Evolutionary conservation across 1,284 basidiomycete species (phyloP), one percentile per base, ranked within the genome.

Genomic region (Malassezia obtusa): DNA sequence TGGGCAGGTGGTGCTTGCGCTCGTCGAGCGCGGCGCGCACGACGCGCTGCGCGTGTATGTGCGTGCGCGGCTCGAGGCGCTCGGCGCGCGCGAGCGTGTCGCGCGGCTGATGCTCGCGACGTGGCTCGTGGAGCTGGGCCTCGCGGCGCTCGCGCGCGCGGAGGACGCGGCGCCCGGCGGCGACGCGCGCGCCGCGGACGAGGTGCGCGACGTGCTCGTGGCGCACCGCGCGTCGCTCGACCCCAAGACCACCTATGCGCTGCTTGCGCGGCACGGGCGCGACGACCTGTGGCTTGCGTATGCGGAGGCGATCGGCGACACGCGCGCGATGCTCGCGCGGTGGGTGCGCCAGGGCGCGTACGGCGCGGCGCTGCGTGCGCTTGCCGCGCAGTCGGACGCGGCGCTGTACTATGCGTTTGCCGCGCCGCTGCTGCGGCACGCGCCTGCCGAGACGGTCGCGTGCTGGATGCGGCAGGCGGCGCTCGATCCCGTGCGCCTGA

Each of bases 51-150:
- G 94, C 32, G 87, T 87, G 48, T 99, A 95, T 74, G 79, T 99
- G 11, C 84, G 87, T 15, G 85, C 87, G 19, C 80, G 89, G 25
- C 78, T 99, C 38, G 90, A 95, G 69, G 78, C 87, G 81, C 83
- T 72, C 77, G 83, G 76, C 56, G 88, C 85, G 76, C 81, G 80
- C 39, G 89, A 94, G 64, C 65, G 7, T 15, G 26, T 39, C 3
- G 90, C 95, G 74, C 81, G 94, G 30, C 90, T 92, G 84, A 92
- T 98, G 85, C 79, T 99, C 8, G 90, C 94, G 1, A 96, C 91
- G 0, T 99, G 94, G 94, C 83, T 98, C 7, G 84, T 94, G 26
- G 94, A 99, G 75, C 90, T 98, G 62, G 96, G 91, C 72, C 81
- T 99, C 21, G 86, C 85, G 76, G 96, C 94, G 77, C 89, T 89